A percentile compares a stretch with the other conserved stretches of the same genome.
Conservation (phyloP, 768 basidiomycete species). For the Amylocystis lapponica region DNA sequence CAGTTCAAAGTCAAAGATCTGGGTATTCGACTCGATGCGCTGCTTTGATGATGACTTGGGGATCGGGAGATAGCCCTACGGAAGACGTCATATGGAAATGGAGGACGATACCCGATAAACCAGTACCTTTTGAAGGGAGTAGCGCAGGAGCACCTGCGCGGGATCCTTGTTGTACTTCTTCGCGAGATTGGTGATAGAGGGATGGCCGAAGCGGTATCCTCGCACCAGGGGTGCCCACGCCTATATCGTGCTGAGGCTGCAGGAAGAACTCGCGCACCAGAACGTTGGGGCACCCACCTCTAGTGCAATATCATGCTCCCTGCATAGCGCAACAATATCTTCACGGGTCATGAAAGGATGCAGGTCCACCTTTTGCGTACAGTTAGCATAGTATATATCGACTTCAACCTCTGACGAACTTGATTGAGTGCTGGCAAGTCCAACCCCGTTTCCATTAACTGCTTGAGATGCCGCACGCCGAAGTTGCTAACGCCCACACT, state of each 20-base stretch:
- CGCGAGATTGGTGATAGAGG: conserved; percentile 40
- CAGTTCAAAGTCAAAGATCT: conserved; percentile 62
- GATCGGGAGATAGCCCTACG: conserved; percentile 54
- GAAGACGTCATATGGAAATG: neutral
- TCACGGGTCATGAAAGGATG: conserved; percentile 68
- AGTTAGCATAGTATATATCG: neutral
- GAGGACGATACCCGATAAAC: too few species aligned
- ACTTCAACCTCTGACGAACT: conserved; percentile 9
- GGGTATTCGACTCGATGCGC: conserved; percentile 52
- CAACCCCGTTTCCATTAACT: conserved; percentile 38
- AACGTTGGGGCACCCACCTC: conserved; percentile 35
- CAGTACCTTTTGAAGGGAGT: conserved; percentile 68
- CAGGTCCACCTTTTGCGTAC: conserved; percentile 37
- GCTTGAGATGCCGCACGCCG: conserved; percentile 55
- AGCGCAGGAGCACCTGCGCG: conserved; percentile 64
- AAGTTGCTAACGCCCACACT: conserved; percentile 64
- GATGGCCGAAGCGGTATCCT: conserved; percentile 58
- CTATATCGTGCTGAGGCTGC: too few species aligned
- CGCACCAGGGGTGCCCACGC: conserved; percentile 74
- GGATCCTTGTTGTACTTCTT: conserved; percentile 50
- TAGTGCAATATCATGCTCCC: conserved; percentile 49
- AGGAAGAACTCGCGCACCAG: neutral
- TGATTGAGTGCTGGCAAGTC: conserved; percentile 59
- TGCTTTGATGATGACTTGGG: conserved; percentile 54
- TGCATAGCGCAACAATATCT: conserved; percentile 57